Conservation (phyloP, 2,329 filamentous ascomycete genomes). For the Amesomyces nigricolor region DNA sequence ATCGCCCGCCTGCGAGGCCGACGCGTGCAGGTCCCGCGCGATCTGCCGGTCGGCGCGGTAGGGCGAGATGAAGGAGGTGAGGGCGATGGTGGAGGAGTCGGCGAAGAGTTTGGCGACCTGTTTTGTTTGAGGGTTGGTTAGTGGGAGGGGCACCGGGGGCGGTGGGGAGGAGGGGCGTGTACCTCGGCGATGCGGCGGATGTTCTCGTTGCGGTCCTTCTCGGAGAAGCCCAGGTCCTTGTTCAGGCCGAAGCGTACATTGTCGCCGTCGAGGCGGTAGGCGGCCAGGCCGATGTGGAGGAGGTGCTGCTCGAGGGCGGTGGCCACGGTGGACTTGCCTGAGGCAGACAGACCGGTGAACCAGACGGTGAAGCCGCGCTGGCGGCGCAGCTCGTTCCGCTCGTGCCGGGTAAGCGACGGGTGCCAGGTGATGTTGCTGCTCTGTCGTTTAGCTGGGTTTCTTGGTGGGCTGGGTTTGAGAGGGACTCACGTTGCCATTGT, state of each 20-base stretch:
- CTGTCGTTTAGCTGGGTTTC: not conserved
- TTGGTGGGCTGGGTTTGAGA: not conserved
- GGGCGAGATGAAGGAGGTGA: conserved; percentile 95
- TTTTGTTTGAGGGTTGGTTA: not conserved
- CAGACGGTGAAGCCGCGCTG: conserved; percentile 93
- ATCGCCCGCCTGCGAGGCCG: conserved; percentile 49
- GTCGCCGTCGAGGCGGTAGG: conserved; percentile 95
- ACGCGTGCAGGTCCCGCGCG: conserved; percentile 73
- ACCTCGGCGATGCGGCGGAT: conserved; percentile 90
- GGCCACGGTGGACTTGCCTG: conserved; percentile 94
- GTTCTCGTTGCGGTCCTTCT: conserved; percentile 93
- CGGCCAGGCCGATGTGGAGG: conserved; percentile 72
- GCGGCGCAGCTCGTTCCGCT: conserved; percentile 68
- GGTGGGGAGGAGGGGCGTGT: conserved; percentile 12
- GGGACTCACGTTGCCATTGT: conserved; percentile 20
- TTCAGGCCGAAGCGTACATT: conserved; percentile 98
- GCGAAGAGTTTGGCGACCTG: conserved; percentile 93
- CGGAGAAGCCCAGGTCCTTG: conserved; percentile 93
- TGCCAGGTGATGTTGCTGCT: conserved; percentile 86
- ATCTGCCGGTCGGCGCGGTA: conserved; percentile 81
- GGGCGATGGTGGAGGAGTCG: conserved; percentile 77
- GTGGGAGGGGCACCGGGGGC: not conserved
- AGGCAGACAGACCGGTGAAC: conserved; percentile 95
- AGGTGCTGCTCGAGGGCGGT: conserved; percentile 96
- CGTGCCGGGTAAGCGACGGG: conserved; percentile 68